Evolutionary conservation across 2,329 filamentous ascomycete species (phyloP).

Genomic region (Talaromyces funiculosus): DNA sequence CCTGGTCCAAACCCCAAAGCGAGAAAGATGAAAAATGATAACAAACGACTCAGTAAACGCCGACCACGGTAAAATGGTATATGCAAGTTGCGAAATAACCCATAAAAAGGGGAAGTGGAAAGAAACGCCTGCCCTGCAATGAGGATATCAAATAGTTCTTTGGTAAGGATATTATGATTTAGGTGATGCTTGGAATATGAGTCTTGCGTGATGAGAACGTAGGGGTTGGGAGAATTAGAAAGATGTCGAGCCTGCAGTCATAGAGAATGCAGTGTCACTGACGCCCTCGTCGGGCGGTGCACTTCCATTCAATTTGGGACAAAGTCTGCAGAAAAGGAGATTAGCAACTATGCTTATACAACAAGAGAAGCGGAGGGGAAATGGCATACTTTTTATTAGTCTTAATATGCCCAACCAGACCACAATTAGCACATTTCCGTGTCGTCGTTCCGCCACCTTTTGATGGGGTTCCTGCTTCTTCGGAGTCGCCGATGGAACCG

Average conservation of each 20-base stretch:
- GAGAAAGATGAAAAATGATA: conserved; percentile 17
- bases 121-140: neutral
- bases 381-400: conserved; percentile 85
- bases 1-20: neutral
- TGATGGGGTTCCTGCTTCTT: conserved; percentile 44
- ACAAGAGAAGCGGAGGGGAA: neutral
- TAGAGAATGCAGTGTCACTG: conserved; percentile 43
- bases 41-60: neutral
- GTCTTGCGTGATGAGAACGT: too few species aligned
- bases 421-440: conserved; percentile 96
- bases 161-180: neutral
- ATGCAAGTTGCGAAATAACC: neutral
- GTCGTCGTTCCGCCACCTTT: conserved; percentile 59
- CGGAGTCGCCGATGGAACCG: conserved; percentile 42
- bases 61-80: conserved; percentile 4
- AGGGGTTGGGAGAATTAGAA: neutral
- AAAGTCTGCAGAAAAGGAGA: conserved; percentile 53
- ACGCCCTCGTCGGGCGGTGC: conserved; percentile 54
- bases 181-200: neutral
- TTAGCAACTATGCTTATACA: conserved; percentile 11
- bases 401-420: conserved; percentile 94
- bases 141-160: neutral
- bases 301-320: conserved; percentile 78
- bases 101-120: neutral
- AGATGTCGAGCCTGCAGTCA: conserved; percentile 36